These are phyloP conservation scores for Trichoderma guizhouense DNA, from an alignment of 2,329 filamentous ascomycete genomes.

Conservation along the genomic window DNA sequence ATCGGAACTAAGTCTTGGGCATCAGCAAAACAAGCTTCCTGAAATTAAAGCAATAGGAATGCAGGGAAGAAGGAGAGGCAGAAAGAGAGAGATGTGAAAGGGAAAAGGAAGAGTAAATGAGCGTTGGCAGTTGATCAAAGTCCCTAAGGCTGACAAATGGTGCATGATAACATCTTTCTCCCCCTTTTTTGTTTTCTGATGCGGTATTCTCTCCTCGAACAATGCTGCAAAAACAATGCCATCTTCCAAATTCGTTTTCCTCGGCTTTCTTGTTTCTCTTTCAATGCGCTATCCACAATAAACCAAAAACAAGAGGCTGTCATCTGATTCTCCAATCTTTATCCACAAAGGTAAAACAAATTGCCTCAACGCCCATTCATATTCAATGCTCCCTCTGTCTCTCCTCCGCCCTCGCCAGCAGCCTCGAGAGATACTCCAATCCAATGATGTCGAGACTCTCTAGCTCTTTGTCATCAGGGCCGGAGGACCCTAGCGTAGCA, in stretches of 20 bases:
- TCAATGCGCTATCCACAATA: slow-evolving; percentile 15
- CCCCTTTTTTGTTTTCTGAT: slow-evolving; percentile 20
- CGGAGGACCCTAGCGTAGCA: background rate
- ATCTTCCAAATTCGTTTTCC: slow-evolving; percentile 7
- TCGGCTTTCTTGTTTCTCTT: slow-evolving; percentile 10
- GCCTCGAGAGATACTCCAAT: slow-evolving; percentile 27
- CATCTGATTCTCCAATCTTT: slow-evolving; percentile 4
- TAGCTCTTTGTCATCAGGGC: slow-evolving; percentile 23
- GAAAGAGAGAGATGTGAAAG: slow-evolving; percentile 5
- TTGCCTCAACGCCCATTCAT: background rate
- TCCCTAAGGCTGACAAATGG: slow-evolving; percentile 24
- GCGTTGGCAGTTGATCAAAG: slow-evolving; percentile 10
- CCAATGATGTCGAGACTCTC: slow-evolving; percentile 31
- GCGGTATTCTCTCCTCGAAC: slow-evolving; percentile 3
- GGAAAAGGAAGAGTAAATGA: slow-evolving; percentile 13
- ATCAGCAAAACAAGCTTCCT: slow-evolving; percentile 19
- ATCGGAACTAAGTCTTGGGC: slow-evolving; percentile 48
- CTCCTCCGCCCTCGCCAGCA: slow-evolving; percentile 23
- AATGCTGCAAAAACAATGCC: slow-evolving; percentile 10
- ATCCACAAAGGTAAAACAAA: slow-evolving; percentile 10
- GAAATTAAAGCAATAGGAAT: background rate
- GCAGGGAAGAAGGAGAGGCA: slow-evolving; percentile 1
- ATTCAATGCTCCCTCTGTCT: background rate
- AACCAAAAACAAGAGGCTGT: background rate
- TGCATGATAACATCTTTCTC: slow-evolving; percentile 1